Base-by-base conservation (phyloP, 169 alveolate genomes). In the Babesia ovis region DNA sequence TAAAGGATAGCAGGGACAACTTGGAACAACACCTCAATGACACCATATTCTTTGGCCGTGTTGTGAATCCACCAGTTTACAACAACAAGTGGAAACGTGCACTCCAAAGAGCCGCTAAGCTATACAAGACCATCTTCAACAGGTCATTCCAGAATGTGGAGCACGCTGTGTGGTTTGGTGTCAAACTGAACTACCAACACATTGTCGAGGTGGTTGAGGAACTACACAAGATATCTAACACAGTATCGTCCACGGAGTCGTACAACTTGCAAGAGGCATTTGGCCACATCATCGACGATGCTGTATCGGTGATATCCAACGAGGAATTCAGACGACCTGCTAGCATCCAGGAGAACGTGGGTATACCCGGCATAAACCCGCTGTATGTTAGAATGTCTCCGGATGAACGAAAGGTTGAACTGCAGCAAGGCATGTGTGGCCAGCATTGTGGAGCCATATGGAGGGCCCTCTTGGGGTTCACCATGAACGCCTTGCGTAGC, bases 111-210 rank as follows among this genome's bases (percentile, higher is more conserved):
- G 74, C 75, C n/a, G 25, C 53, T n/a, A 77, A 81, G 41, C 77
- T 89, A 31, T 85, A 79, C 45, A 89, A 83, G 46, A 69, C 84
- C 62, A 57, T 89, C 20, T 72, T 89, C 57, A 42, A 86, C 58
- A 74, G 68, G 53, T 80, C 91, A 12, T 53, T 66, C 12, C 79
- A 74, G 43, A 75, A 58, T 42, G 91, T 85, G 12, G 91, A 89
- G 42, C 91, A 89, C 54, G 93, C 93, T 25, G 69, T 89, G 6
- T 89, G 93, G 93, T 84, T 89, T 83, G 93, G 93, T 4, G 88
- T 89, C 25, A 76, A 83, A 39, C 68, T 89, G 20, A 70, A 89
- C 53, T 59, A 79, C 53, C 61, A 81, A 25, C 66, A 77, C 34
- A 31, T 89, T 22, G 54, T 89, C 61, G 81, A 79, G 43, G 88